Conservation (phyloP, 306 rosid species). For the Cicer bijugum region DNA sequence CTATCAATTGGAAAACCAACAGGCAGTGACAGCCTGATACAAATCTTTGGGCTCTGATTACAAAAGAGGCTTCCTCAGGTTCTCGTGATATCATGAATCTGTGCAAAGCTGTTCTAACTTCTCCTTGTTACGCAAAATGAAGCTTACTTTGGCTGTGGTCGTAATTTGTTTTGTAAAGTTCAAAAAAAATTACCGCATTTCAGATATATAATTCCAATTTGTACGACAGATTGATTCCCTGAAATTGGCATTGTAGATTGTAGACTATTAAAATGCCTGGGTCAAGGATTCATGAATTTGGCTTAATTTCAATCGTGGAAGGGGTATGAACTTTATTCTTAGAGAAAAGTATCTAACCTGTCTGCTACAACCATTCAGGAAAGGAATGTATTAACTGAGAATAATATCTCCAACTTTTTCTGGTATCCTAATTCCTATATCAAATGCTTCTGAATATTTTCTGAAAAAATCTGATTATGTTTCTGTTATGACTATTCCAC, state of each 20-base stretch:
- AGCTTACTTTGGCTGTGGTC: conserved; percentile 6
- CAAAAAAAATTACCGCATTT: conserved; percentile 8
- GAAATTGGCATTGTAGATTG: conserved; percentile 27
- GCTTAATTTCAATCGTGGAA: conserved; percentile 26
- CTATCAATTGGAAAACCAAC: conserved; percentile 13
- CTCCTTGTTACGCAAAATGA: conserved; percentile 29
- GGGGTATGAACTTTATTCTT: conserved; percentile 18
- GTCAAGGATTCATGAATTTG: conserved; percentile 36
- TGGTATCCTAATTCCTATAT: conserved; percentile 31
- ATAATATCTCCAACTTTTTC: background rate
- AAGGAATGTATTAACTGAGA: conserved; percentile 30
- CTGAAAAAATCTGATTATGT: conserved; percentile 27
- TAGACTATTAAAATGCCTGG: conserved; percentile 27
- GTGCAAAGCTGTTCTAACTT: conserved; percentile 31
- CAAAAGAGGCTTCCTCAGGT: background rate
- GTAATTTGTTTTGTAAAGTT: background rate
- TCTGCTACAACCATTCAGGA: conserved; percentile 32
- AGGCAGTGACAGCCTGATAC: background rate
- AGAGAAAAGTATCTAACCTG: background rate
- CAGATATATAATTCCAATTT: conserved; percentile 30
- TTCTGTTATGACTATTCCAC: conserved; percentile 12
- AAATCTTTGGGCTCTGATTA: conserved; percentile 19
- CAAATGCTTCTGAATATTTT: conserved; percentile 29
- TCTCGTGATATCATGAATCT: conserved; percentile 6
- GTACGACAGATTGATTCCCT: conserved; percentile 18